phyloP scores from a whole-genome alignment of 768 basidiomycete genomes.

The Bullera alba region DNA sequence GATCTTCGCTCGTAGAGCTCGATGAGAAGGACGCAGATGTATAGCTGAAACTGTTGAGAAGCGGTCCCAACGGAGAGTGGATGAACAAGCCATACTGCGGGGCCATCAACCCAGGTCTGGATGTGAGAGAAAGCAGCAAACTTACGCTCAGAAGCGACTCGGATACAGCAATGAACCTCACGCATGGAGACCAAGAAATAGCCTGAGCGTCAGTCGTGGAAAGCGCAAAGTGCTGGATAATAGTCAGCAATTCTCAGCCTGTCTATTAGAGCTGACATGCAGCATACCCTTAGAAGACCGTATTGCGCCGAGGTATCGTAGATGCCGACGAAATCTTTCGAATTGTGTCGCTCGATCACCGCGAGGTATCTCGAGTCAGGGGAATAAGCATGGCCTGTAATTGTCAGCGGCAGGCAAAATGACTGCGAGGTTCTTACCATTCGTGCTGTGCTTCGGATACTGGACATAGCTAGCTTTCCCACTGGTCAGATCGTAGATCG shows the following conservation, averaged over 20 bases:
- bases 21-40: constrained; percentile 23
- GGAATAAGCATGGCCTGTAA: constrained; percentile 31
- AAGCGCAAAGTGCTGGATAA: constrained; percentile 69
- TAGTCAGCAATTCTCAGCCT: constrained; percentile 3
- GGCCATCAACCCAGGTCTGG: not conserved
- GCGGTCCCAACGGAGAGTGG: constrained; percentile 42
- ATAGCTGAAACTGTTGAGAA: constrained; percentile 31
- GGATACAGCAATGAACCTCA: constrained; percentile 44
- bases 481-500: constrained; percentile 73
- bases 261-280: not conserved
- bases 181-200: constrained; percentile 45
- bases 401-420: not conserved
- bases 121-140: not conserved
- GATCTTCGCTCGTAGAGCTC: constrained; percentile 51
- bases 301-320: constrained; percentile 55
- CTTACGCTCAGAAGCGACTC: constrained; percentile 42
- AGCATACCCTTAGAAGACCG: constrained; percentile 33
- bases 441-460: constrained; percentile 69
- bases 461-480: constrained; percentile 76
- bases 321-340: constrained; percentile 76
- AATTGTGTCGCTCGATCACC: constrained; percentile 80
- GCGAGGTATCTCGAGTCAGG: constrained; percentile 75
- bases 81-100: constrained; percentile 44
- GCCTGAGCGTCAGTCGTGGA: constrained; percentile 56
- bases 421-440: constrained; percentile 14